Evolutionary conservation across 2,329 filamentous ascomycete species (phyloP).

Genomic region (Calonectria crousiana): DNA sequence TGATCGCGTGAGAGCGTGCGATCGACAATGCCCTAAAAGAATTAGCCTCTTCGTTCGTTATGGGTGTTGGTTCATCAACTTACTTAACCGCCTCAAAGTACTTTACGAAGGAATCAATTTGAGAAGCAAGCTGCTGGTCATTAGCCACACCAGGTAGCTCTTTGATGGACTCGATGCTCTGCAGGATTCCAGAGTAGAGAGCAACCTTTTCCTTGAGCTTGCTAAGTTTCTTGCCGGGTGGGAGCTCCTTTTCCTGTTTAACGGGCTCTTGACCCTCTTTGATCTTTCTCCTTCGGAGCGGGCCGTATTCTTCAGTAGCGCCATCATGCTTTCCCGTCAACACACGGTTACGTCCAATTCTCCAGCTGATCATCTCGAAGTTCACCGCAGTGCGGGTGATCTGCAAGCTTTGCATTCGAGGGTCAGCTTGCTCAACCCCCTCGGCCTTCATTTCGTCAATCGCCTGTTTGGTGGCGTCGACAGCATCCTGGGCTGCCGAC

Average conservation of each 20-base stretch:
- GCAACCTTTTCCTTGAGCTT: conserved; percentile 88
- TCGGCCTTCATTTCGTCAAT: conserved; percentile 92
- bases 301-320: conserved; percentile 65
- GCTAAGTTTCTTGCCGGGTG: conserved; percentile 80
- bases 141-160: conserved; percentile 91
- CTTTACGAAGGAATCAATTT: conserved; percentile 80
- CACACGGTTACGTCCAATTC: conserved; percentile 91
- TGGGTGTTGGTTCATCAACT: conserved; percentile 41
- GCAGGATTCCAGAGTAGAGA: conserved; percentile 89
- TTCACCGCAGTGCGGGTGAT: conserved; percentile 94
- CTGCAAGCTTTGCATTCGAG: conserved; percentile 90
- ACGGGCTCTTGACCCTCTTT: conserved; percentile 51
- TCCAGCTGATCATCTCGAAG: conserved; percentile 94
- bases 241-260: conserved; percentile 69
- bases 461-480: conserved; percentile 91
- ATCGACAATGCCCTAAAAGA: conserved; percentile 79
- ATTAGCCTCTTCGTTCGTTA: conserved; percentile 27
- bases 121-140: conserved; percentile 79
- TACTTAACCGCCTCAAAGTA: conserved; percentile 94
- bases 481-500: conserved; percentile 90
- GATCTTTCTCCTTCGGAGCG: conserved; percentile 63
- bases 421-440: conserved; percentile 84
- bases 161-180: conserved; percentile 90
- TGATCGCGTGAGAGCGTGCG: conserved; percentile 84
- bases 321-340: conserved; percentile 88